A percentile compares a stretch with the other conserved stretches of the same genome.
Conservation (phyloP, 2,329 filamentous ascomycete genomes). For the Alternaria sp. region DNA sequence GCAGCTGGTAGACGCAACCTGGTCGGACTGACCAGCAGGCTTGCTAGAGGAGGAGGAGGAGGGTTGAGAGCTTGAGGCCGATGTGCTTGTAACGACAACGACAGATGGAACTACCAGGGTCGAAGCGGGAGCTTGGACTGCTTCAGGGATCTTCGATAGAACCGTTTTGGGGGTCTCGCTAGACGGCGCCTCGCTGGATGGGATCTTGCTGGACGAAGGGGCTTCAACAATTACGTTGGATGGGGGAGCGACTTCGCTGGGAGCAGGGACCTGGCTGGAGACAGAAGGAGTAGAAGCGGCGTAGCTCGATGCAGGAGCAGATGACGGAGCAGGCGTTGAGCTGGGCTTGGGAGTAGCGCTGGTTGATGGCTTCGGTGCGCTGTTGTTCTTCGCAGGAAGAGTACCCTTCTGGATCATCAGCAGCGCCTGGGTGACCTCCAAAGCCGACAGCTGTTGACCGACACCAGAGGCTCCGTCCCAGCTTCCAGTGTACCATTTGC, state of each 20-base stretch:
- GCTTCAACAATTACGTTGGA: conserved; percentile 8
- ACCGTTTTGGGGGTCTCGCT: conserved; percentile 1
- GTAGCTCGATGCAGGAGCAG: conserved; percentile 17
- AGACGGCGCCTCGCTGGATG: conserved; percentile 14
- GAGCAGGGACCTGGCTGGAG: conserved; percentile 15
- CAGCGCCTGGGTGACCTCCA: conserved; percentile 57
- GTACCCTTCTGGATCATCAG: conserved; percentile 47
- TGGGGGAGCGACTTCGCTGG: conserved; percentile 9
- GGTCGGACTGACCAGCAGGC: conserved; percentile 25
- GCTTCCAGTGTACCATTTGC: conserved; percentile 56
- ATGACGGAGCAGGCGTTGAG: conserved; percentile 19
- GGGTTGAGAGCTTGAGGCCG: conserved; percentile 6
- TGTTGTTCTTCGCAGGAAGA: conserved; percentile 40
- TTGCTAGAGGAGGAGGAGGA: conserved; percentile 16
- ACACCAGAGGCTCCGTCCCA: conserved; percentile 55
- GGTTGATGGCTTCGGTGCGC: conserved; percentile 30
- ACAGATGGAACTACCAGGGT: conserved; percentile 3
- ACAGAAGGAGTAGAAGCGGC: conserved; percentile 1
- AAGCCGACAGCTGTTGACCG: conserved; percentile 56
- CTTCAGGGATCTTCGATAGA: conserved; percentile 20
- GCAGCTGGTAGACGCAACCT: conserved; percentile 23
- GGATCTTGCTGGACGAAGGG: conserved; percentile 9
- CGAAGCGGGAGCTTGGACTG: conserved; percentile 7
- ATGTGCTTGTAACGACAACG: conserved; percentile 13
- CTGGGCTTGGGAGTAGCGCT: conserved; percentile 29